Percentiles rank a stretch among this genome's conserved stretches.
Conservation (phyloP, 805 yeast genomes). For the Wickerhamomyces alni region DNA sequence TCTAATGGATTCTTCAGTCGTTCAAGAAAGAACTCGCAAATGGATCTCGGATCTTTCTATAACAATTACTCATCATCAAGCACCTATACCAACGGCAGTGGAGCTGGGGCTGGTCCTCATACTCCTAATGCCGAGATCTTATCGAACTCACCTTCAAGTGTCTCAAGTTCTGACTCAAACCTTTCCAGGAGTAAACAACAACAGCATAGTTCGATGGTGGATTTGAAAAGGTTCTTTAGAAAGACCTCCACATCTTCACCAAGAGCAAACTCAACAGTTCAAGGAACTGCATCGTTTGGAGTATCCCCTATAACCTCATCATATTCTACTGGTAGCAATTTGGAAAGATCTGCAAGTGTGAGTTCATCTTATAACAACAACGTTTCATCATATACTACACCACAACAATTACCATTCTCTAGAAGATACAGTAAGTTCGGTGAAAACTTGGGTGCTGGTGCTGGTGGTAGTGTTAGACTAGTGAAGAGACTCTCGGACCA, state of each 20-base stretch:
- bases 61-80: conserved; percentile 15
- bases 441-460: conserved; percentile 88
- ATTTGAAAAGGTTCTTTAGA: conserved; percentile 67
- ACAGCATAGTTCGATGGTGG: conserved; percentile 78
- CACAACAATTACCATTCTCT: conserved; percentile 49
- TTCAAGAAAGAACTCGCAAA: conserved; percentile 34
- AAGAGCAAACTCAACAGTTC: neutral
- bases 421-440: conserved; percentile 79
- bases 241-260: conserved; percentile 29
- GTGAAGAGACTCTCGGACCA: conserved; percentile 62
- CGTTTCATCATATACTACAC: conserved; percentile 31
- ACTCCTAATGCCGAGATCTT: conserved; percentile 7
- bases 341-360: conserved; percentile 22
- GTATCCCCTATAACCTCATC: conserved; percentile 14
- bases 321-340: conserved; percentile 11
- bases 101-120: neutral
- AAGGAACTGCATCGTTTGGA: conserved; percentile 5
- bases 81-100: neutral
- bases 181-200: conserved; percentile 53
- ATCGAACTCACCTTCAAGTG: conserved; percentile 22
- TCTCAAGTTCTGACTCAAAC: conserved; percentile 20
- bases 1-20: conserved; percentile 41
- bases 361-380: conserved; percentile 31
- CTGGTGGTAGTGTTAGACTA: conserved; percentile 85
- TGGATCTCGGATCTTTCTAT: conserved; percentile 22